Conservation (phyloP, 2,329 filamentous ascomycete genomes). For the Epichloe hybrida region DNA sequence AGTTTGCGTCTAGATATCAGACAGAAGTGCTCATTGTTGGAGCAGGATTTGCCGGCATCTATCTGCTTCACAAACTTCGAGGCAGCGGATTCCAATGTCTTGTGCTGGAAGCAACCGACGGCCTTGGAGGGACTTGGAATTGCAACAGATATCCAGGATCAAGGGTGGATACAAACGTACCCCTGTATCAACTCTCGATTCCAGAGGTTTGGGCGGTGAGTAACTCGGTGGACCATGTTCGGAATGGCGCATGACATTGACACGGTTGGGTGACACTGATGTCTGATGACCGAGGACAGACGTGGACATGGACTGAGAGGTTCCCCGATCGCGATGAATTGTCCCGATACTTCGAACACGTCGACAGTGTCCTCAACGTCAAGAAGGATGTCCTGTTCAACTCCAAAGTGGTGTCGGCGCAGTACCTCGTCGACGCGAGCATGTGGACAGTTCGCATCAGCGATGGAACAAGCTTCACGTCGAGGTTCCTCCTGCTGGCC, state of each 20-base stretch:
- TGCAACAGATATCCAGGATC: slow-evolving; percentile 45
- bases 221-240: neutral
- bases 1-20: neutral
- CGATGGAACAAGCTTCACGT: slow-evolving; percentile 35
- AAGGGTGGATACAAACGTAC: slow-evolving; percentile 38
- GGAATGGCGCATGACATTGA: slow-evolving; percentile 2
- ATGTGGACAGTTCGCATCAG: slow-evolving; percentile 36
- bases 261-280: no score
- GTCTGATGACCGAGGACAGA: slow-evolving; percentile 14
- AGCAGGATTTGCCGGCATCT: slow-evolving; percentile 34
- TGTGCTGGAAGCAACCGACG: slow-evolving; percentile 38
- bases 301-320: slow-evolving; percentile 42
- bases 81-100: slow-evolving; percentile 33
- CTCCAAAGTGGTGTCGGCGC: slow-evolving; percentile 37
- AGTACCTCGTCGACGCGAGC: slow-evolving; percentile 32
- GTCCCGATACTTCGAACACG: slow-evolving; percentile 43
- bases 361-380: slow-evolving; percentile 39
- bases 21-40: slow-evolving; percentile 29
- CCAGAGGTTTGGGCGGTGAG: slow-evolving; percentile 27
- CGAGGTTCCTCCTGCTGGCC: slow-evolving; percentile 38
- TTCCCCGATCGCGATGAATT: slow-evolving; percentile 40
- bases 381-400: slow-evolving; percentile 45
- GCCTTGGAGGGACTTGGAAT: slow-evolving; percentile 39
- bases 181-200: slow-evolving; percentile 39
- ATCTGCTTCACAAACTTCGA: slow-evolving; percentile 37